Percentiles rank a stretch among this genome's conserved stretches.
Conservation (phyloP, 148 eudicot genomes). For the Silene conica region DNA sequence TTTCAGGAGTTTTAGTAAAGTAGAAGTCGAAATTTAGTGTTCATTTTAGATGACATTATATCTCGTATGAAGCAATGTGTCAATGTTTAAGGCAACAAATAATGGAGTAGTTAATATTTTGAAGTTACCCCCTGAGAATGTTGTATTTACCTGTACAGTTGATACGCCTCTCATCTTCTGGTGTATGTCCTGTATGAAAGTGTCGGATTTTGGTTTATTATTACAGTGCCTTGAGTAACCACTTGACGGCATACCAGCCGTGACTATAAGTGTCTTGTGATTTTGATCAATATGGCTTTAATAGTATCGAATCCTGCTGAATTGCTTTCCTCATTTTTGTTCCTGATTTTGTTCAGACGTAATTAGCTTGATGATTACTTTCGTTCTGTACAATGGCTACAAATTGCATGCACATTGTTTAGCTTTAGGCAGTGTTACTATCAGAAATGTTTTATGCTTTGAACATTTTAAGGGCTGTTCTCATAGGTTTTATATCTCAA, state of each 20-base stretch:
- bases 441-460: not conserved
- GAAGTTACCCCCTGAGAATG: not conserved
- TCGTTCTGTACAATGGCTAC: not conserved
- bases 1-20: not conserved
- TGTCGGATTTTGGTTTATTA: not conserved
- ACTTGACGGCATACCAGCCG: not conserved
- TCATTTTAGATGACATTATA: not conserved
- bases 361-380: conserved; percentile 21
- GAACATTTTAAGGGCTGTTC: not conserved
- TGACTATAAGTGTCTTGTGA: not conserved
- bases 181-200: not conserved
- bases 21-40: not conserved
- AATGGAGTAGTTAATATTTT: not conserved
- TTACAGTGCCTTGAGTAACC: not conserved
- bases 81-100: not conserved
- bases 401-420: not conserved
- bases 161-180: not conserved
- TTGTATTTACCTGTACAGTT: not conserved
- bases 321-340: too few species aligned
- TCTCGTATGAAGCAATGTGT: too few species aligned
- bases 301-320: too few species aligned
- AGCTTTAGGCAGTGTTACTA: too few species aligned
- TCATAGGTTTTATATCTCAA: not conserved
- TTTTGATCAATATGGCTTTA: too few species aligned
- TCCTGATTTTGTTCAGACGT: conserved; percentile 55